Percentiles rank a stretch among this genome's conserved stretches.
phyloP scores from a whole-genome alignment of 2,329 filamentous ascomycete genomes.

The Didymella glomerata region DNA sequence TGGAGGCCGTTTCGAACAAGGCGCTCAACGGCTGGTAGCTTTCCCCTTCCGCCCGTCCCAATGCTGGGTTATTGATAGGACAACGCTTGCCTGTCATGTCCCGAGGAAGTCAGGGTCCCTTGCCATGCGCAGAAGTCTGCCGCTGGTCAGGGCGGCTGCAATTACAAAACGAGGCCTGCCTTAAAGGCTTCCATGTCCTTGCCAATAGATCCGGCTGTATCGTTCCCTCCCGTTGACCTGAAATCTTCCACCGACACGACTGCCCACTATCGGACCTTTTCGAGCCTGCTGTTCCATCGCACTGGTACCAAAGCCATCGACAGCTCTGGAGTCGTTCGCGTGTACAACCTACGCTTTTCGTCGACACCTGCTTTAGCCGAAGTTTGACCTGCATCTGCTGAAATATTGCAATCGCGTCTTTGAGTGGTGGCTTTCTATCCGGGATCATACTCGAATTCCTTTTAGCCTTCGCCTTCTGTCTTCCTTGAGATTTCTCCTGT shows the following conservation, averaged over 20 bases:
- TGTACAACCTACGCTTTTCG: conserved; percentile 19
- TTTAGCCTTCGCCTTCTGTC: conserved; percentile 1
- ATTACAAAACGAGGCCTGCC: conserved; percentile 18
- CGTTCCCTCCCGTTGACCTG: conserved; percentile 16
- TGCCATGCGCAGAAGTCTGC: conserved; percentile 3
- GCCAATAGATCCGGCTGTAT: conserved; percentile 30
- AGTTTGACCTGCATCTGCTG: conserved; percentile 4
- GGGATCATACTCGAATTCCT: neutral
- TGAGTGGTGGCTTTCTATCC: neutral
- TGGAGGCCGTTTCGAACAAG: conserved; percentile 8
- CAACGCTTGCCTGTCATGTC: neutral
- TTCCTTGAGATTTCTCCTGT: neutral
- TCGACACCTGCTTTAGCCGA: conserved; percentile 13
- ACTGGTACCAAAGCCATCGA: conserved; percentile 2
- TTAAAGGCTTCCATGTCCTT: conserved; percentile 27
- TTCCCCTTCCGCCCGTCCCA: conserved; percentile 12
- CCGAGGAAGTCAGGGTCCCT: conserved; percentile 3
- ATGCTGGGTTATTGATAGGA: conserved; percentile 12
- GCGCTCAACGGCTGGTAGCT: conserved; percentile 17
- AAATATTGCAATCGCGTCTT: neutral
- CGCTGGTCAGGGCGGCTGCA: conserved; percentile 16
- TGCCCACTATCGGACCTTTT: conserved; percentile 15
- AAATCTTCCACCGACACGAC: conserved; percentile 13
- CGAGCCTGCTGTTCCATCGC: neutral
- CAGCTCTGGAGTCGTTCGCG: conserved; percentile 2